A percentile compares a stretch with the other conserved stretches of the same genome.
These are phyloP conservation scores for Populus davidiana DNA, from an alignment of 345 rosid species.

Conservation along the genomic window DNA sequence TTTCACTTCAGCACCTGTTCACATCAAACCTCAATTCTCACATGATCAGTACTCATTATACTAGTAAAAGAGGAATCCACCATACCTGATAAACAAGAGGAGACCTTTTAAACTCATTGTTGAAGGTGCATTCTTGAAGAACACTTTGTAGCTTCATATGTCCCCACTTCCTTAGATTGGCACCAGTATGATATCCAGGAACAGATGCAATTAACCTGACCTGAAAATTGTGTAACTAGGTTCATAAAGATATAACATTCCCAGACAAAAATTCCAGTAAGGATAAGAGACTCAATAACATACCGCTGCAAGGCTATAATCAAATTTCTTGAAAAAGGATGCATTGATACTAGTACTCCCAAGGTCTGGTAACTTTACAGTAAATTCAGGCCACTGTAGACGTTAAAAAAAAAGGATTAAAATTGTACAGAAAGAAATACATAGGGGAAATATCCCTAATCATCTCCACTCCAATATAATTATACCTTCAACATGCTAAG, in stretches of 20 bases:
- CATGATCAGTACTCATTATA: background rate
- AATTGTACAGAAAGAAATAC: background rate
- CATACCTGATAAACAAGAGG: conserved; percentile 89
- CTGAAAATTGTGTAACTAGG: conserved; percentile 36
- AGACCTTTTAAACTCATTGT: conserved; percentile 66
- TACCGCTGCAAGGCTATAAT: conserved; percentile 66
- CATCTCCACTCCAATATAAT: background rate
- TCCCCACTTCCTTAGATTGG: conserved; percentile 79
- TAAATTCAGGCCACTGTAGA: conserved; percentile 75
- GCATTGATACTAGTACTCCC: conserved; percentile 63
- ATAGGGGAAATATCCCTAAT: background rate
- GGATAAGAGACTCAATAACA: conserved; percentile 8
- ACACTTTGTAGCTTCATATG: conserved; percentile 76
- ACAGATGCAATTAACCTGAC: conserved; percentile 81
- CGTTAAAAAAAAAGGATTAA: conserved; percentile 5
- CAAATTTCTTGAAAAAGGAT: conserved; percentile 79
- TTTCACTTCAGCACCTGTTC: background rate
- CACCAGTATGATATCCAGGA: conserved; percentile 89
- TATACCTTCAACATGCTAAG: conserved; percentile 74
- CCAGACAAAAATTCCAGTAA: background rate
- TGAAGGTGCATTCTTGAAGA: conserved; percentile 74
- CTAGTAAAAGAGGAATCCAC: background rate
- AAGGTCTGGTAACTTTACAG: conserved; percentile 50
- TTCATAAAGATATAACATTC: background rate
- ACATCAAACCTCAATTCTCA: background rate